Evolutionary conservation across 192 early-diverging fungal species (phyloP).

Genomic region (Coemansia sp.): DNA sequence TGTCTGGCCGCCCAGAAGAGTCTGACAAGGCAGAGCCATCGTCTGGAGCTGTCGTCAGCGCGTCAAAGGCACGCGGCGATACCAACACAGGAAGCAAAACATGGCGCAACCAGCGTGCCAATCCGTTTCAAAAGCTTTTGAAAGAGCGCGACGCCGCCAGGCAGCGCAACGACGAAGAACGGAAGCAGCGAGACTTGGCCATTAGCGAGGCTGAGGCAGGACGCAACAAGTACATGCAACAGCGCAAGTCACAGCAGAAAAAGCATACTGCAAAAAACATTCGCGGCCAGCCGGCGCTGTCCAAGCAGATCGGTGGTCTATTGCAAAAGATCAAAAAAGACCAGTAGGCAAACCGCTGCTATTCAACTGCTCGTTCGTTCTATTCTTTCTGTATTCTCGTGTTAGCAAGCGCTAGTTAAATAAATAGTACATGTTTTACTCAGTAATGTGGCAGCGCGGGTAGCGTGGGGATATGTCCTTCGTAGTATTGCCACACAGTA

Average conservation of each 20-base stretch:
- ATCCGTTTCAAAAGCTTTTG: conserved; percentile 41
- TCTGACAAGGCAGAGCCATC: neutral
- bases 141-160: conserved; percentile 25
- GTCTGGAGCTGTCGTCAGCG: neutral
- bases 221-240: conserved; percentile 26
- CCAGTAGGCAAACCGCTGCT: neutral
- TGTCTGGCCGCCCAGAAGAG: neutral
- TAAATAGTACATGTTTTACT: neutral
- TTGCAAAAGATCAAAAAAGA: conserved; percentile 38
- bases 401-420: neutral
- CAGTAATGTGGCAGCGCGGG: neutral
- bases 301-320: conserved; percentile 38
- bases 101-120: conserved; percentile 29
- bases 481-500: conserved; percentile 12
- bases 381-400: neutral
- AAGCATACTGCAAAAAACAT: conserved; percentile 33
- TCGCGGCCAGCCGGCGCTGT: conserved; percentile 44
- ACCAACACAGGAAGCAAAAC: neutral
- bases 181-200: conserved; percentile 19
- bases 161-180: conserved; percentile 23
- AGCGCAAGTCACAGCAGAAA: conserved; percentile 38
- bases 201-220: conserved; percentile 22
- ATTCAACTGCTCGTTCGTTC: neutral
- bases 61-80: neutral
- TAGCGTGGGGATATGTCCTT: neutral